These are phyloP conservation scores for Setaria viridis DNA, from an alignment of 202 grass and related monocot species.

Conservation along the genomic window DNA sequence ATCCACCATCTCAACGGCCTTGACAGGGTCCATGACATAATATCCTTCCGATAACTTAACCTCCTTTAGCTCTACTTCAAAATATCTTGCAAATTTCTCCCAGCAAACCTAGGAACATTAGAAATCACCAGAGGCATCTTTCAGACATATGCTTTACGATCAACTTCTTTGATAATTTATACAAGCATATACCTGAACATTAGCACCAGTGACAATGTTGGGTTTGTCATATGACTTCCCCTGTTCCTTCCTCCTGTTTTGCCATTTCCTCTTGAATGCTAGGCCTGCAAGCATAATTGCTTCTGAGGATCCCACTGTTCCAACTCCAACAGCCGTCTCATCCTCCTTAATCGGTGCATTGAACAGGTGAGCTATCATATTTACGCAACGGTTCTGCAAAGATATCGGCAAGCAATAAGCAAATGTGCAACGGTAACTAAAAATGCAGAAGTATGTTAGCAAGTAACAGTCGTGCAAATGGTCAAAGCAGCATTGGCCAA, in stretches of 20 bases:
- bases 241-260: conserved; percentile 72
- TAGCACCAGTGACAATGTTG: conserved; percentile 93
- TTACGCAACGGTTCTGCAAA: conserved; percentile 84
- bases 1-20: conserved; percentile 93
- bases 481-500: background rate
- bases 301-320: conserved; percentile 87
- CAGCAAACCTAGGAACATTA: conserved; percentile 75
- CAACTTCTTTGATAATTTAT: background rate
- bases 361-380: conserved; percentile 93
- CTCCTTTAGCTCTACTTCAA: conserved; percentile 93
- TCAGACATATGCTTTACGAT: background rate
- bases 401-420: conserved; percentile 17
- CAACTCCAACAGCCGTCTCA: conserved; percentile 76
- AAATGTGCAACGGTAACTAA: background rate
- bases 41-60: conserved; percentile 87
- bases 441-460: background rate
- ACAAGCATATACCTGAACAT: conserved; percentile 72
- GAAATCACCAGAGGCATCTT: background rate
- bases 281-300: conserved; percentile 94
- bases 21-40: conserved; percentile 90
- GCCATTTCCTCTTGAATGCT: conserved; percentile 94
- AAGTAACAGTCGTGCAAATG: background rate
- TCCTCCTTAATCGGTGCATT: conserved; percentile 70
- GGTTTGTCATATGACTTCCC: conserved; percentile 87
- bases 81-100: conserved; percentile 97